Base-by-base conservation (phyloP, 331 rosid genomes). In the Telfairia occidentalis region DNA sequence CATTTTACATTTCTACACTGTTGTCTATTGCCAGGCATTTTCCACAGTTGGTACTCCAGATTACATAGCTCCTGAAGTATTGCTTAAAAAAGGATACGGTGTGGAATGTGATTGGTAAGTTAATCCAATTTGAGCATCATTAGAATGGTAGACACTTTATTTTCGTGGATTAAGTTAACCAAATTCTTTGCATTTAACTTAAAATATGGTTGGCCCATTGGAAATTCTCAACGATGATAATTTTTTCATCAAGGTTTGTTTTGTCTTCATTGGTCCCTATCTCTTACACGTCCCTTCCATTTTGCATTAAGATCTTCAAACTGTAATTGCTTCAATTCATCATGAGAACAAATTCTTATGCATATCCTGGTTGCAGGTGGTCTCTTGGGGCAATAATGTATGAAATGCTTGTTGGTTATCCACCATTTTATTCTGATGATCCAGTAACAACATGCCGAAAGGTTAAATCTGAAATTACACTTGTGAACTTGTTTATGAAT, bases 11-110 rank as follows among this genome's bases (percentile, higher is more conserved):
- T 30, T 43, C 19, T 46, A 42, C 19, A 29, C 60, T 60, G 12
- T 43, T 24, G 34, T 59, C 8, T 21, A 38, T 53, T 32, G 80
- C 55, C 84, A 93, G 97, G 98, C 98, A 55, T 93, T 58, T 83
- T 93, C 98, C 45, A 93, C 96, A 15, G 98, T 90, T 21, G 98
- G 97, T 78, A 93, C 98, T 24, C 98, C 98, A 9, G 98, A 93
- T 78, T 90, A 93, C 76, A 93, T 93, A 61, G 97, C 98, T 81
- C 98, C 97, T 0, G 98, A 93, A 83, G 97, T 93, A 73, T 80
- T 93, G 82, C 79, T 93, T 79, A 90, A 90, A 82, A 90, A 85
- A 80, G 98, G 98, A 78, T 90, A 93, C 34, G 87, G 97, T 74
- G 83, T 89, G 77, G 98, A 91, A 67, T 90, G 97, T 9, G 98